A percentile compares a stretch with the other conserved stretches of the same genome.
Conservation (phyloP, 345 rosid species). For the Eucalyptus regnans region DNA sequence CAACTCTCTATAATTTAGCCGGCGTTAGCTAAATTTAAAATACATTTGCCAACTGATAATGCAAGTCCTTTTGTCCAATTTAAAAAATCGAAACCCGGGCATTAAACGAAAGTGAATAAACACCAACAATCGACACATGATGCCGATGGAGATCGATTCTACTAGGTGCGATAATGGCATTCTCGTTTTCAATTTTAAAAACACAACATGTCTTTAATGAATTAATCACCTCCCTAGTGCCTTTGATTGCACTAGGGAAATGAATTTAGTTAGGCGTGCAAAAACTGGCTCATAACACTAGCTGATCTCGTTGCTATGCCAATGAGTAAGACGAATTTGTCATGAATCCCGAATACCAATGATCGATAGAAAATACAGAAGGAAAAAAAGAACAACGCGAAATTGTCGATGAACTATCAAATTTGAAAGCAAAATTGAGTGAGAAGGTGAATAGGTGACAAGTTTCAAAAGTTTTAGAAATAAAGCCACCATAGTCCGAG, state of each 20-base stretch:
- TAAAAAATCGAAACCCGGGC: not conserved
- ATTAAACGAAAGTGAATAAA: not conserved
- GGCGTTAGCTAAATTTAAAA: not conserved
- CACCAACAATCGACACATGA: not conserved
- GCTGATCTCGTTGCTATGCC: not conserved
- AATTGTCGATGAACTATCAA: not conserved
- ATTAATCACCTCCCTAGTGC: not conserved
- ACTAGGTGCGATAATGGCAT: not conserved
- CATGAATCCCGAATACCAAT: not conserved
- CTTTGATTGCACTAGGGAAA: not conserved
- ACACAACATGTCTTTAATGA: not conserved
- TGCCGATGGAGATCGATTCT: not conserved
- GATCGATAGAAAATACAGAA: not conserved
- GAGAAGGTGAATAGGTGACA: not conserved
- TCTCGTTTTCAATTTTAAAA: not conserved
- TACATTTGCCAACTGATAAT: not conserved
- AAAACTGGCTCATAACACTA: not conserved
- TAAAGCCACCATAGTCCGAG: not conserved
- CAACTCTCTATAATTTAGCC: not conserved
- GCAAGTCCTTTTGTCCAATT: not conserved
- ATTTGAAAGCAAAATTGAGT: not conserved
- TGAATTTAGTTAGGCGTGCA: not conserved
- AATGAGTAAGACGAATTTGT: not conserved
- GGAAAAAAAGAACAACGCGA: not conserved
- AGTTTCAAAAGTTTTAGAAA: not conserved